Evolutionary conservation across 176 grass and related monocot genomes (phyloP).

Genomic region (Puccinellia tenuiflora): DNA sequence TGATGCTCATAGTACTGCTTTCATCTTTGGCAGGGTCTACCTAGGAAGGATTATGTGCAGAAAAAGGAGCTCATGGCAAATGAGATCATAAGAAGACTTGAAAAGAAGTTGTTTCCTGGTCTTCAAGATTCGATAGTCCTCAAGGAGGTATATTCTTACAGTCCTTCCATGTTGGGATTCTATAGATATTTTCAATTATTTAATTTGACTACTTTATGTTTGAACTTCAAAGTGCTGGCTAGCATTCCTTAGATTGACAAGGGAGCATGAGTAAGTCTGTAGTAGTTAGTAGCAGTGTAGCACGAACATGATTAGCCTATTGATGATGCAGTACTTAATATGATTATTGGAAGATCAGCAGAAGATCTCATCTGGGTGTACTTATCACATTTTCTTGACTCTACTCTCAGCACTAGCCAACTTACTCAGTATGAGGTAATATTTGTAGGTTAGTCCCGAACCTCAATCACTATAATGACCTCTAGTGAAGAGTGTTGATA

Average conservation of each 20-base stretch:
- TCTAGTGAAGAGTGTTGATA: not conserved
- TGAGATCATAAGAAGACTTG: slow-evolving; percentile 84
- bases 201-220: not conserved
- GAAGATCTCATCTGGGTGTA: not conserved
- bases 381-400: not conserved
- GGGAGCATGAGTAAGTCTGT: not conserved
- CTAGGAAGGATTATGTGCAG: slow-evolving; percentile 72
- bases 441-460: not conserved
- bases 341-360: not conserved
- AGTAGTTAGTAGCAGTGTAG: not conserved
- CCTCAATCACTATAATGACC: not conserved
- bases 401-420: too few relatives aligned
- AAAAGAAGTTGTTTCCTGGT: slow-evolving; percentile 85
- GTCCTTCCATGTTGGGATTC: not conserved
- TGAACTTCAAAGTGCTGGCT: slow-evolving; percentile 18
- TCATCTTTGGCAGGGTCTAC: slow-evolving; percentile 46
- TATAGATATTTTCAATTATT: not conserved
- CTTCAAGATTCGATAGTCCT: slow-evolving; percentile 86
- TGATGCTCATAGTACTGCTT: slow-evolving; percentile 8
- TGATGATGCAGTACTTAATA: not conserved
- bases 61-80: slow-evolving; percentile 73
- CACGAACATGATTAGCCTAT: not conserved
- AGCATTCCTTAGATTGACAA: not conserved
- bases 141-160: slow-evolving; percentile 60
- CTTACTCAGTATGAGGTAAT: not conserved